Percentiles rank a stretch among this genome's conserved stretches.
Evolutionary conservation across 148 eudicot genomes (phyloP).

Genomic region (Vaccinium corymbosum): DNA sequence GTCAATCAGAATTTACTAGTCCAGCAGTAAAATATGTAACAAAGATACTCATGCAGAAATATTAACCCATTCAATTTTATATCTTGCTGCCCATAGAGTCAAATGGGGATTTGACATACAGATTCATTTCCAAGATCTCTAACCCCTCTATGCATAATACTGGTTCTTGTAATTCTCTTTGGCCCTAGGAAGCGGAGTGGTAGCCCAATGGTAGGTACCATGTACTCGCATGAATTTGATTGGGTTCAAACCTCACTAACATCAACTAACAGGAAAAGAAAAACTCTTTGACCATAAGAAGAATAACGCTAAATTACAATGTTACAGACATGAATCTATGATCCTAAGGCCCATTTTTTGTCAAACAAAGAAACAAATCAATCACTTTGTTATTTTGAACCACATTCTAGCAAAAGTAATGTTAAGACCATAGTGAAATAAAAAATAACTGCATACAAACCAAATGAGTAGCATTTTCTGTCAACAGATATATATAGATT

Average conservation of each 20-base stretch:
- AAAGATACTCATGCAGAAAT: not conserved
- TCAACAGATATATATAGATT: not conserved
- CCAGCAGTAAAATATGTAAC: not conserved
- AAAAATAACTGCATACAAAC: not conserved
- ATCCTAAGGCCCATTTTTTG: not conserved
- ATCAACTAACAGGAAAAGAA: too few species aligned
- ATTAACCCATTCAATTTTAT: not conserved
- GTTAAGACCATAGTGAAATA: not conserved
- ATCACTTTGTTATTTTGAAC: not conserved
- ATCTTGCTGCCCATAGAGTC: not conserved
- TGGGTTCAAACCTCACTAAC: too few species aligned
- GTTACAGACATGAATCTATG: not conserved
- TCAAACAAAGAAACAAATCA: not conserved
- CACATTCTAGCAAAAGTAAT: not conserved
- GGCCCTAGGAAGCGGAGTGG: not conserved
- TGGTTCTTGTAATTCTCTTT: not conserved
- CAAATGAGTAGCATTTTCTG: not conserved
- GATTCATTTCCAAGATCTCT: too few species aligned
- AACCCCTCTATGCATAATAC: not conserved
- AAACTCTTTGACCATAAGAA: not conserved
- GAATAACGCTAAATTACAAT: not conserved
- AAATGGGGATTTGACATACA: too few species aligned
- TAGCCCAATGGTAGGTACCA: too few species aligned
- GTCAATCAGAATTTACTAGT: not conserved
- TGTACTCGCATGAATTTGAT: too few species aligned